A percentile compares a stretch with the other conserved stretches of the same genome.
phyloP scores from a whole-genome alignment of 176 grass and related monocot species.

The Bonia amplexicaulis region DNA sequence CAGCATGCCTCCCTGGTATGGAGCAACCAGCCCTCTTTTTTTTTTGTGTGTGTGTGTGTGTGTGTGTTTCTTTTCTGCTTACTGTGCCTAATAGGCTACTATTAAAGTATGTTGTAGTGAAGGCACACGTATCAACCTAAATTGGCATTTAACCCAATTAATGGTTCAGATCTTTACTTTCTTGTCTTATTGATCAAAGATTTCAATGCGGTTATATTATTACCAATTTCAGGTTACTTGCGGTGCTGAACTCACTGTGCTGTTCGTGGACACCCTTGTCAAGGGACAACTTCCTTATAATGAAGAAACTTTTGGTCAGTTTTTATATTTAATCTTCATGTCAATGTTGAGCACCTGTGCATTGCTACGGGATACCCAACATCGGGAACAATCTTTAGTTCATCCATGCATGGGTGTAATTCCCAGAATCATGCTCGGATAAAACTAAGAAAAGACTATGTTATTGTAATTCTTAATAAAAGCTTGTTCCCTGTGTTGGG shows the following conservation, averaged over 20 bases:
- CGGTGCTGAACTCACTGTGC: conserved; percentile 66
- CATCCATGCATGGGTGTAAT: too few relatives aligned
- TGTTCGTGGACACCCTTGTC: conserved; percentile 72
- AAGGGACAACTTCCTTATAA: conserved; percentile 54
- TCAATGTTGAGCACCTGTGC: background rate
- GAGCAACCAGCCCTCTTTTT: background rate
- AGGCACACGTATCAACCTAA: background rate
- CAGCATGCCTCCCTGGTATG: background rate
- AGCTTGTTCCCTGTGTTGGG: background rate
- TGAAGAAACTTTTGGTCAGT: conserved; percentile 72
- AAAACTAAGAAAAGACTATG: background rate
- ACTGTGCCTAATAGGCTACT: background rate
- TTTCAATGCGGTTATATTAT: conserved; percentile 2
- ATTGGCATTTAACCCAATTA: background rate
- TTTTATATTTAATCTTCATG: conserved; percentile 20
- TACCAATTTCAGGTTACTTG: conserved; percentile 76
- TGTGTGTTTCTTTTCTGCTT: too few relatives aligned
- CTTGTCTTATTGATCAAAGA: conserved; percentile 23
- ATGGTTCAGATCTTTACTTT: conserved; percentile 4
- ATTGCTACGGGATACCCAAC: background rate
- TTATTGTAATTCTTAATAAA: background rate
- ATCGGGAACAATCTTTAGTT: background rate
- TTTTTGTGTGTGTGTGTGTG: background rate
- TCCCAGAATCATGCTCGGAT: too few relatives aligned
- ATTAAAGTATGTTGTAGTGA: background rate